These are phyloP conservation scores for Helichrysum umbraculigerum DNA, from an alignment of 129 eudicot genomes.

Conservation along the genomic window DNA sequence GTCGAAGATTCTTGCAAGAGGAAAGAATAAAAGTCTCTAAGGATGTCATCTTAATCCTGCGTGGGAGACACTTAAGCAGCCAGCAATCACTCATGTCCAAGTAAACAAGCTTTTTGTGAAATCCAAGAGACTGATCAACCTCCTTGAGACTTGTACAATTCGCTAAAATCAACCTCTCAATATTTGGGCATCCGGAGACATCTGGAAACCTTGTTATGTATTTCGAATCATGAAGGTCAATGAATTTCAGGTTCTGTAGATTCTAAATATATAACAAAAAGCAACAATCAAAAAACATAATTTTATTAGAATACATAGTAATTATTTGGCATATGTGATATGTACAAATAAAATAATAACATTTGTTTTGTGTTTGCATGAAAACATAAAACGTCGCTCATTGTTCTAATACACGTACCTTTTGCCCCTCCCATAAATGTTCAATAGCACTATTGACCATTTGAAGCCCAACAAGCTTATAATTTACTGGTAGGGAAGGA, in stretches of 20 bases:
- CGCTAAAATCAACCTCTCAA: neutral
- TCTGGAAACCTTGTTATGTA: neutral
- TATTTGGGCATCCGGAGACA: neutral
- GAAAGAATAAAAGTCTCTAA: neutral
- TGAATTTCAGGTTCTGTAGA: neutral
- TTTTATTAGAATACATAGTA: neutral
- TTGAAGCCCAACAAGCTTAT: neutral
- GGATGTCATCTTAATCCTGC: neutral
- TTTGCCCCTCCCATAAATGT: neutral
- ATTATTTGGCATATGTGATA: no score
- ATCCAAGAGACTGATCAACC: slow-evolving; percentile 9
- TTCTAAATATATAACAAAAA: no score
- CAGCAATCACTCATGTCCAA: neutral
- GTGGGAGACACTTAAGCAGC: neutral
- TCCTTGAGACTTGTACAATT: neutral
- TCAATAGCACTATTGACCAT: neutral
- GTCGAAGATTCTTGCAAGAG: neutral
- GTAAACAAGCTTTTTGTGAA: neutral
- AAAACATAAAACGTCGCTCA: neutral
- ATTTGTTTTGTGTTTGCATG: neutral
- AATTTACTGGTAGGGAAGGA: neutral
- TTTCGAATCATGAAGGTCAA: neutral
- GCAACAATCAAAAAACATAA: neutral
- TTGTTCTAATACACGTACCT: neutral
- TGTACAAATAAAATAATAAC: neutral